Evolutionary conservation across 2,329 filamentous ascomycete species (phyloP), one percentile per base, ranked within the genome.

Genomic region (Monosporascus sp.): DNA sequence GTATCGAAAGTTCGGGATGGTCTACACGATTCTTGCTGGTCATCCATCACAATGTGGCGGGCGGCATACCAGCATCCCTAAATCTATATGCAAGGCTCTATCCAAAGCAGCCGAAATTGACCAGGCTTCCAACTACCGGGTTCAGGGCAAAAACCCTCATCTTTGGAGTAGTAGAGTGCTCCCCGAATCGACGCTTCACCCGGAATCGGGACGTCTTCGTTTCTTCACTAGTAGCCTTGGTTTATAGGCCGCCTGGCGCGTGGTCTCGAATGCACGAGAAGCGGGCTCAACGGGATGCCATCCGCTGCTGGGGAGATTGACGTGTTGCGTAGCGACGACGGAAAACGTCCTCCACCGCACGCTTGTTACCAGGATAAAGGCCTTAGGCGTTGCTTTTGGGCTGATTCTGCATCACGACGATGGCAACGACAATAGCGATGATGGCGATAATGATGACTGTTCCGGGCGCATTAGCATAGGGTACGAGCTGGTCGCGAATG

Each of bases 361-460:
- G 20, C 20, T 44, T 20, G 11, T 18, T 44, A 9, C n/a, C 14
- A 44, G 41, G 8, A 2, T 17, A 44, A 6, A 11, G 3, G 41
- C 7, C n/a, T 5, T 22, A 15, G 39, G 38, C 50, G 22, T 31
- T 37, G 9, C 36, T 18, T 1, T 17, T 25, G 14, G 41, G 20
- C 41, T 44, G 18, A 27, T 41, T 41, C 50, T 56, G 17, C 43
- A 50, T 36, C 25, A 68, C 61, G 53, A 66, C 67, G 31, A 57
- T 59, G 4, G 57, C 73, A 8, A 83, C 75, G 47, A 77, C 67
- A 50, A 80, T 74, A 43, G 76, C 76, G 45, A 83, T 72, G 47
- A 84, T 69, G 50, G 77, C 61, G 45, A 84, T 70, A 49, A 84
- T 80, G 48, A 70, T 68, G 45, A 83, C 78, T 81, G 53, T n/a